Percentiles rank a stretch among this genome's conserved stretches.
Evolutionary conservation across 1,284 basidiomycete genomes (phyloP).

Genomic region (Laetiporus sulphureus): DNA sequence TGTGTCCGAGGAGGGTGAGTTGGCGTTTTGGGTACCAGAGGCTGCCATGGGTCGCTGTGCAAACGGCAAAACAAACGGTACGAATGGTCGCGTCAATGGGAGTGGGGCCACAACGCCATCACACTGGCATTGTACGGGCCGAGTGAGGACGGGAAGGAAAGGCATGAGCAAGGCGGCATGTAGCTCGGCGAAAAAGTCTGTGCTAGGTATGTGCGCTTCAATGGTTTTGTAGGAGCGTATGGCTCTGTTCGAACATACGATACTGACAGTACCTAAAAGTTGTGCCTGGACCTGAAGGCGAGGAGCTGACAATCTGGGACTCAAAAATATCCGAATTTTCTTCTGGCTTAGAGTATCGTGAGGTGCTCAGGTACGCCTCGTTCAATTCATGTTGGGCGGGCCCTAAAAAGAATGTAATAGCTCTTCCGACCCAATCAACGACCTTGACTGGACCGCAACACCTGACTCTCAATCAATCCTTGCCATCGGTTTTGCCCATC

Average conservation of each 20-base stretch:
- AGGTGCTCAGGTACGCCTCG: constrained; percentile 48
- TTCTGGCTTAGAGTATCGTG: constrained; percentile 75
- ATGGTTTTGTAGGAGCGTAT: no score
- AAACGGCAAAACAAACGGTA: no score
- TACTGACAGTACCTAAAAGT: constrained; percentile 31
- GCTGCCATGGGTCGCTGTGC: no score
- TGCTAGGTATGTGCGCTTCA: constrained; percentile 41
- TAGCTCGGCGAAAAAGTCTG: constrained; percentile 87
- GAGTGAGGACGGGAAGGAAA: constrained; percentile 63
- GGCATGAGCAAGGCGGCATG: constrained; percentile 68
- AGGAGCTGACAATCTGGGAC: constrained; percentile 91
- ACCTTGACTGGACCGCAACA: constrained; percentile 90
- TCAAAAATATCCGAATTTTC: constrained; percentile 92
- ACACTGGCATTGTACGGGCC: constrained; percentile 64
- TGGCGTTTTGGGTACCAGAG: constrained; percentile 79
- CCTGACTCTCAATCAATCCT: constrained; percentile 85
- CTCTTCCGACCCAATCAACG: constrained; percentile 57
- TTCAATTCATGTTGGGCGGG: neutral
- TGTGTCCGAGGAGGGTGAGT: constrained; percentile 63
- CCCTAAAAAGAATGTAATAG: constrained; percentile 6
- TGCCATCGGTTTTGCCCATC: constrained; percentile 76
- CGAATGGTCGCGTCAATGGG: neutral
- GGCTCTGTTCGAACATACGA: neutral
- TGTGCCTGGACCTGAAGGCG: constrained; percentile 44
- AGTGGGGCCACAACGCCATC: neutral